phyloP scores from a whole-genome alignment of 2,329 filamentous ascomycete species.

The Aspergillus amoenus region DNA sequence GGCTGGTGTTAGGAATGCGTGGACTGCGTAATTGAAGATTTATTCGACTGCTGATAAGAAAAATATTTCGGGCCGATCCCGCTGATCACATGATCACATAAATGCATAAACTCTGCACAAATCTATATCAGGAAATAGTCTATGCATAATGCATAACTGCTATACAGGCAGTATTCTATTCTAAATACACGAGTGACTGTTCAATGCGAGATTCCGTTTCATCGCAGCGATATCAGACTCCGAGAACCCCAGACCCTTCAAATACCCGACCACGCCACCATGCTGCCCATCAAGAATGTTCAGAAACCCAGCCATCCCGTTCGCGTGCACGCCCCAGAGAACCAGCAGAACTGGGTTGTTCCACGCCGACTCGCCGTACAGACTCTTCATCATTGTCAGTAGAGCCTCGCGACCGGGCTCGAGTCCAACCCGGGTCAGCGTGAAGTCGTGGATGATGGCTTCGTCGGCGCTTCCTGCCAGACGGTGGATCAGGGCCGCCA shows the following conservation, averaged over 20 bases:
- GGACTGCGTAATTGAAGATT: background rate
- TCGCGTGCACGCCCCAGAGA: conserved; percentile 24
- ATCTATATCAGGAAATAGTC: too few species aligned
- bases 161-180: too few species aligned
- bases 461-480: conserved; percentile 61
- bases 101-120: background rate
- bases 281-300: conserved; percentile 21
- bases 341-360: conserved; percentile 26
- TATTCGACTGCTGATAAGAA: background rate
- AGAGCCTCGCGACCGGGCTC: conserved; percentile 26
- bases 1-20: background rate
- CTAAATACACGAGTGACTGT: too few species aligned
- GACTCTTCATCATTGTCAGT: conserved; percentile 16
- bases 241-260: conserved; percentile 25
- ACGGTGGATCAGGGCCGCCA: conserved; percentile 66
- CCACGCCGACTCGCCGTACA: conserved; percentile 18
- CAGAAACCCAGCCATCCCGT: conserved; percentile 27
- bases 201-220: conserved; percentile 18
- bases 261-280: conserved; percentile 23
- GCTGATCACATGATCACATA: background rate
- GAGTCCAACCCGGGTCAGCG: conserved; percentile 30
- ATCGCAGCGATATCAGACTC: conserved; percentile 21
- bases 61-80: conserved; percentile 2
- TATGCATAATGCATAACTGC: background rate
- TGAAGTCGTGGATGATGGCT: conserved; percentile 65